These are phyloP conservation scores for Silene conica DNA, from an alignment of 148 eudicot species.

Conservation along the genomic window DNA sequence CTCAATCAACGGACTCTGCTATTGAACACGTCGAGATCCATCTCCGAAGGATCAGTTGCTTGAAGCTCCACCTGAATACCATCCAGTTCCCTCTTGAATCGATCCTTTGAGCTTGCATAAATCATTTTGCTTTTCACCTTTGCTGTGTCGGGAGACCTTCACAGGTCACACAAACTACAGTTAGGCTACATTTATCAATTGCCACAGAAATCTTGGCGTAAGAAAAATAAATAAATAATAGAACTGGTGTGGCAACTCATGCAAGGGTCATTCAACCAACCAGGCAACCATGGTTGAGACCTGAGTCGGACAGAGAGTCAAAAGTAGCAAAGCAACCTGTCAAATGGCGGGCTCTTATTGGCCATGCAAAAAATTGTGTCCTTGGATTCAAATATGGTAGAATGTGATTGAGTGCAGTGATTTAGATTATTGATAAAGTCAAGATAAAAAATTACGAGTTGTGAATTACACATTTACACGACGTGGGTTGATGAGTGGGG, in stretches of 20 bases:
- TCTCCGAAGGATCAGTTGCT: constrained; percentile 89
- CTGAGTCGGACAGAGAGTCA: not conserved
- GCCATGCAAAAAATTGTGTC: no score
- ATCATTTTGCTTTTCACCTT: constrained; percentile 89
- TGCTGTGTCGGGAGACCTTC: constrained; percentile 78
- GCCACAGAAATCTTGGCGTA: not conserved
- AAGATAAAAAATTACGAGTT: no score
- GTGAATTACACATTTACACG: no score
- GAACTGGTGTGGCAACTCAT: no score
- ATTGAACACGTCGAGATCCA: constrained; percentile 79
- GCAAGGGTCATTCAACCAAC: not conserved
- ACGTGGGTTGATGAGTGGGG: no score
- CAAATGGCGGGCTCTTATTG: no score
- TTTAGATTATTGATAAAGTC: no score
- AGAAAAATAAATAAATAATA: not conserved
- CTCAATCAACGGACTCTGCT: constrained; percentile 55
- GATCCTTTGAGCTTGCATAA: constrained; percentile 81
- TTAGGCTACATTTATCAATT: constrained; percentile 1
- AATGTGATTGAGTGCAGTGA: no score
- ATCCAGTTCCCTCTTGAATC: constrained; percentile 86
- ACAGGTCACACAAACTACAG: constrained; percentile 1
- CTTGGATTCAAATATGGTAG: no score
- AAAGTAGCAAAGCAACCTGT: no score
- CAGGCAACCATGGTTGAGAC: not conserved
- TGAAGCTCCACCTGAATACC: constrained; percentile 92